Conservation (phyloP, 129 eudicot species). For the carrot (Daucus carota) region DNA sequence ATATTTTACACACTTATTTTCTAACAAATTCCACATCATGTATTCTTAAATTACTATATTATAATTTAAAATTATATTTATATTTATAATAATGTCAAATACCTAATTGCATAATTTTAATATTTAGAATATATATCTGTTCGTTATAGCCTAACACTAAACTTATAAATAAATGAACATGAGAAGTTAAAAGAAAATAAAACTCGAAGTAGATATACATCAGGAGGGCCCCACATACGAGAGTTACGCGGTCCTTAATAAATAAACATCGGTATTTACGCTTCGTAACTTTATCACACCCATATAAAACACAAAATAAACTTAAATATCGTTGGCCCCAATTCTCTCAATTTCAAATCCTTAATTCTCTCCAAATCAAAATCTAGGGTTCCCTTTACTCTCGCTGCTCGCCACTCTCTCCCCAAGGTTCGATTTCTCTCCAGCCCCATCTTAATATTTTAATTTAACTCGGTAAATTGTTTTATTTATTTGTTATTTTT, state of each 20-base stretch:
- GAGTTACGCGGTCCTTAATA: not conserved
- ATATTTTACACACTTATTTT: no score
- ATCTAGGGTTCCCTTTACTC: conserved; percentile 6
- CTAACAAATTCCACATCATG: no score
- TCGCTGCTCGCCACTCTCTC: not conserved
- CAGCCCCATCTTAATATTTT: not conserved
- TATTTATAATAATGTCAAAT: no score
- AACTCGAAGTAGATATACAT: not conserved
- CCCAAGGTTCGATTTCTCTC: not conserved
- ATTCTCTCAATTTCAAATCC: not conserved
- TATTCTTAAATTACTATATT: no score
- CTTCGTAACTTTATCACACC: not conserved
- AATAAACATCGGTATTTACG: not conserved
- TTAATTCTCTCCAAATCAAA: not conserved
- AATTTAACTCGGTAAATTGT: not conserved
- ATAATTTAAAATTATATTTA: no score
- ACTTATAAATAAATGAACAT: no score
- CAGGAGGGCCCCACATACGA: not conserved
- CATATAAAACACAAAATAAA: conserved; percentile 1
- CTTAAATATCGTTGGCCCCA: not conserved
- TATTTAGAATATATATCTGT: no score
- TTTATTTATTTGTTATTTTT: not conserved
- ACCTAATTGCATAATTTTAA: no score
- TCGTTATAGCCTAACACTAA: no score
- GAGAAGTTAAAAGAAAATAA: no score